Evolutionary conservation across 73 alveolate species (phyloP).

Genomic region (Paramecium biaurelia): DNA sequence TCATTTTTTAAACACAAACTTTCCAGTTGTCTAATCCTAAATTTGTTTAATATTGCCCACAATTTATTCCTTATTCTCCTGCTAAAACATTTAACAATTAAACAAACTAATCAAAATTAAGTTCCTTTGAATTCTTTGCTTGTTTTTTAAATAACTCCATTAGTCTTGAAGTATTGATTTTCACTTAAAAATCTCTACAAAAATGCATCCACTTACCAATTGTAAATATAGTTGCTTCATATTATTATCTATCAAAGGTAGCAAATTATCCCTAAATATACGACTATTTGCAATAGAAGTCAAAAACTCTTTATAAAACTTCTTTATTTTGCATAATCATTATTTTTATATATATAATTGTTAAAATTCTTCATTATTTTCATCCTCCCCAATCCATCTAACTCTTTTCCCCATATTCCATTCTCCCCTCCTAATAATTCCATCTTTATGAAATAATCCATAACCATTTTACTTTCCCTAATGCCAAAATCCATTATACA

Average conservation of each 20-base stretch:
- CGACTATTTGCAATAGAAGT: neutral
- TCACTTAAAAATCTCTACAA: neutral
- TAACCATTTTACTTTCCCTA: conserved; percentile 72
- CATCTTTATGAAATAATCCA: conserved; percentile 59
- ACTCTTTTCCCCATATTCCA: conserved; percentile 35
- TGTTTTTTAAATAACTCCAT: neutral
- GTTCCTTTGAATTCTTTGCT: neutral
- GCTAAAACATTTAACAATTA: neutral
- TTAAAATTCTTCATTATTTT: neutral
- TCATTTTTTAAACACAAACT: neutral
- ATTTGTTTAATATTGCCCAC: neutral
- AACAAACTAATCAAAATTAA: neutral
- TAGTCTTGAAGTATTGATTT: neutral
- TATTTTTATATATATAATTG: neutral
- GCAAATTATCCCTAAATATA: neutral
- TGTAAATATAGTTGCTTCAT: neutral
- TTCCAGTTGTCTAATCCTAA: neutral
- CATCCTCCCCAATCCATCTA: neutral
- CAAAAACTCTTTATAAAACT: neutral
- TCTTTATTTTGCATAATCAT: neutral
- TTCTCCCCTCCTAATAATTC: neutral
- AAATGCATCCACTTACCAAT: conserved; percentile 13
- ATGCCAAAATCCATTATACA: conserved; percentile 73
- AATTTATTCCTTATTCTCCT: neutral
- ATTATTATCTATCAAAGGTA: neutral